These are phyloP conservation scores for Silene noctiflora DNA, from an alignment of 179 eudicot genomes.

Conservation along the genomic window DNA sequence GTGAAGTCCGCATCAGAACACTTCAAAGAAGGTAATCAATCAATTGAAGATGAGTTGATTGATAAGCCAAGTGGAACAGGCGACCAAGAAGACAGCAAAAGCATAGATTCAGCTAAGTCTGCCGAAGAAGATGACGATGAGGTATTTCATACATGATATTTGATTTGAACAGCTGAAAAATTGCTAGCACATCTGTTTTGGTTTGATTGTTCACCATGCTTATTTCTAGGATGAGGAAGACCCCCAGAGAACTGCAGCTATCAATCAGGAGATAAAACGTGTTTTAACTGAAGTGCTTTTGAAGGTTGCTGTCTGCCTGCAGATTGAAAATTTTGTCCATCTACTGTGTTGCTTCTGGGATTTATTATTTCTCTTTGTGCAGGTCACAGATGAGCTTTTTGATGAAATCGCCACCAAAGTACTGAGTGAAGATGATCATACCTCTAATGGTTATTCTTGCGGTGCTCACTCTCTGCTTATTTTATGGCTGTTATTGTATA, in stretches of 20 bases:
- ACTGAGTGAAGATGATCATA: constrained; percentile 63
- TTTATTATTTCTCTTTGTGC: constrained; percentile 25
- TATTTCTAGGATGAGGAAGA: constrained; percentile 63
- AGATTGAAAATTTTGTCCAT: not conserved
- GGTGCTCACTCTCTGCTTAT: not conserved
- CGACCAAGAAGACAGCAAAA: constrained; percentile 75
- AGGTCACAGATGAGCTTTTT: constrained; percentile 95
- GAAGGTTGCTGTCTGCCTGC: constrained; percentile 48
- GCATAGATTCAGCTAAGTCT: constrained; percentile 67
- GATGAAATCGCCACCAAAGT: constrained; percentile 92
- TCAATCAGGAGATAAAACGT: constrained; percentile 92
- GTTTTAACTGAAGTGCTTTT: constrained; percentile 87
- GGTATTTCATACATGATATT: constrained; percentile 23
- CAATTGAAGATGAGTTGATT: constrained; percentile 57
- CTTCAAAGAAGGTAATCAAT: constrained; percentile 47
- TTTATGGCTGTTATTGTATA: constrained; percentile 11
- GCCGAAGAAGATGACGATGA: constrained; percentile 85
- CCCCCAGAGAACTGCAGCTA: constrained; percentile 70
- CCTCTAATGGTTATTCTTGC: constrained; percentile 45
- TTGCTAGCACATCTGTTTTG: not conserved
- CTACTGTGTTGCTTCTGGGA: constrained; percentile 4
- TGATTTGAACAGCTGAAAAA: not conserved
- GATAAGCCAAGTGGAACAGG: constrained; percentile 49
- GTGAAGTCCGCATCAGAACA: constrained; percentile 50
- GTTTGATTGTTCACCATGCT: constrained; percentile 15